phyloP scores from a whole-genome alignment of 306 rosid species.

The Macrotyloma uniflorum region DNA sequence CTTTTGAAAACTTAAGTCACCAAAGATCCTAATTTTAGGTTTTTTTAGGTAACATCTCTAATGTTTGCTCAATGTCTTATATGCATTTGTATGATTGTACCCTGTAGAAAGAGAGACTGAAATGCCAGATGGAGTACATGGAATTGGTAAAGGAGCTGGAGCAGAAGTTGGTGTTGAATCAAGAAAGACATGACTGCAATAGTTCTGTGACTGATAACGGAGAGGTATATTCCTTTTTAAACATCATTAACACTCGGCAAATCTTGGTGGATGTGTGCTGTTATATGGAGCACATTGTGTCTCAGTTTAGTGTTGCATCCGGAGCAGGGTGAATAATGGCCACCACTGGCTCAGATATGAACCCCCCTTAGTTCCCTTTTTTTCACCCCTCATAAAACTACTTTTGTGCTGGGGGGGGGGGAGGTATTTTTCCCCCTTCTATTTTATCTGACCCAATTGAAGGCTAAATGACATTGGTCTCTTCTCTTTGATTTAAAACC shows the following conservation, averaged over 20 bases:
- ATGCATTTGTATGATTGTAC: slow-evolving; percentile 29
- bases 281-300: too few species aligned
- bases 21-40: slow-evolving; percentile 9
- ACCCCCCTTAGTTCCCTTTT: too few species aligned
- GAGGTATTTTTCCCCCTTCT: too few species aligned
- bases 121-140: slow-evolving; percentile 97
- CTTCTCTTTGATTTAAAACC: too few species aligned
- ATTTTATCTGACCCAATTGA: too few species aligned
- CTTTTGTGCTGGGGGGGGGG: too few species aligned
- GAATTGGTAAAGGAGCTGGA: slow-evolving; percentile 92
- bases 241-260: slow-evolving; percentile 15
- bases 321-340: too few species aligned
- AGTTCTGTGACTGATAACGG: slow-evolving; percentile 46
- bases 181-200: slow-evolving; percentile 57
- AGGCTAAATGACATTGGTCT: too few species aligned
- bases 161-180: slow-evolving; percentile 88
- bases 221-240: slow-evolving; percentile 67
- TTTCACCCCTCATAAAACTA: too few species aligned
- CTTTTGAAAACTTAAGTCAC: slow-evolving; percentile 16
- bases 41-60: background rate
- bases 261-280: too few species aligned
- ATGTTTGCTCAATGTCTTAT: slow-evolving; percentile 24
- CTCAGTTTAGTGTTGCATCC: too few species aligned
- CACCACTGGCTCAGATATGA: too few species aligned
- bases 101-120: slow-evolving; percentile 83